Percentiles rank a stretch among this genome's conserved stretches.
These are phyloP conservation scores for Multifurca ochricompacta DNA, from an alignment of 768 basidiomycete genomes.

Conservation along the genomic window DNA sequence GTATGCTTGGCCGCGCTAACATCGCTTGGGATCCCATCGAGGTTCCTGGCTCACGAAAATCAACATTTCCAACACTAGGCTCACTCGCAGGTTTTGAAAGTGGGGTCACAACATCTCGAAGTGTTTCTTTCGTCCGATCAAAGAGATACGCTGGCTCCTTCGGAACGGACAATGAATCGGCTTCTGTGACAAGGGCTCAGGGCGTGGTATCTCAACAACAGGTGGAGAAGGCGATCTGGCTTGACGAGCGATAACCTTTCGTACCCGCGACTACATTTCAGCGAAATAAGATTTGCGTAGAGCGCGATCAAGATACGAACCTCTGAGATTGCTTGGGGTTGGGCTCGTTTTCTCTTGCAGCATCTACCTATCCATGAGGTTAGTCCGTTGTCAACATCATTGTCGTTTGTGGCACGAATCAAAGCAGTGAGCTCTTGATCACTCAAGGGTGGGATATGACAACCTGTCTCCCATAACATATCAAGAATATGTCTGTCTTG, in stretches of 20 bases:
- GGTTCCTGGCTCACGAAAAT: neutral
- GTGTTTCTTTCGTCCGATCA: neutral
- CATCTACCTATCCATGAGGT: slow-evolving; percentile 27
- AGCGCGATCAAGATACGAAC: neutral
- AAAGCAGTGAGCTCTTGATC: slow-evolving; percentile 25
- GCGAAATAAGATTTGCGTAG: neutral
- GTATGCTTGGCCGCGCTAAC: neutral
- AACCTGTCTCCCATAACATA: slow-evolving; percentile 22
- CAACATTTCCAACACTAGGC: neutral
- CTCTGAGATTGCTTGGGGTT: slow-evolving; percentile 7
- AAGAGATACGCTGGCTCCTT: neutral
- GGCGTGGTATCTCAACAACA: neutral
- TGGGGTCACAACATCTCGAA: neutral
- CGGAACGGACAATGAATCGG: neutral
- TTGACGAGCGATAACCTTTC: neutral
- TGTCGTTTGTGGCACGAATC: slow-evolving; percentile 24
- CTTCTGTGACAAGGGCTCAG: neutral
- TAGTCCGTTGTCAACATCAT: slow-evolving; percentile 24
- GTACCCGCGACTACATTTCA: neutral
- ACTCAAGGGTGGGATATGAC: slow-evolving; percentile 28
- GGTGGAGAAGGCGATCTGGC: neutral
- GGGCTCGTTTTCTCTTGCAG: slow-evolving; percentile 24
- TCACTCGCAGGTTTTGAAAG: neutral
- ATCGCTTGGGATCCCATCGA: neutral
- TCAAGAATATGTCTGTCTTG: neutral